Conservation (phyloP, 2,329 filamentous ascomycete species). For the Zelopaecilomyces penicillatus region DNA sequence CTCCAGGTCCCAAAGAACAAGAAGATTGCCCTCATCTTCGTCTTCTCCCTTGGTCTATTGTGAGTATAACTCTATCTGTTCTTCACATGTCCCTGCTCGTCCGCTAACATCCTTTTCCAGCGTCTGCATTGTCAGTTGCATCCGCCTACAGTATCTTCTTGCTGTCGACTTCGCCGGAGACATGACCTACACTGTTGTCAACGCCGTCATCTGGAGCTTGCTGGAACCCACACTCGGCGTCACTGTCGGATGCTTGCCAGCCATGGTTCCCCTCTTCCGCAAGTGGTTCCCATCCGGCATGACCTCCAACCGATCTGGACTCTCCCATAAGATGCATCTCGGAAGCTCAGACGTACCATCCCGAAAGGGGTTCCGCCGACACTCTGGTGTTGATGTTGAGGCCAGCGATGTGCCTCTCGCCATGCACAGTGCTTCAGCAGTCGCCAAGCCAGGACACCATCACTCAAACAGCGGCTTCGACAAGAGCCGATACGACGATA, state of each 20-base stretch:
- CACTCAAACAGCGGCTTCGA: not conserved
- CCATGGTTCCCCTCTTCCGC: not conserved
- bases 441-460: not conserved
- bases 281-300: not conserved
- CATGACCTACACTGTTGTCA: conserved; percentile 1
- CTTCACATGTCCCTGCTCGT: no score
- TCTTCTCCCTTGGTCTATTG: conserved; percentile 24
- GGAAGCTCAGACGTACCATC: not conserved
- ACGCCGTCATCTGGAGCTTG: conserved; percentile 1
- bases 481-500: not conserved
- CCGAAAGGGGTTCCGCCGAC: not conserved
- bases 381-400: not conserved
- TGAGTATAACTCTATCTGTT: conserved; percentile 11
- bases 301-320: not conserved
- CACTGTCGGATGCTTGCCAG: conserved; percentile 1
- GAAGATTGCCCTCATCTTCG: conserved; percentile 19
- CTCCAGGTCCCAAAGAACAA: conserved; percentile 22
- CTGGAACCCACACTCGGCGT: not conserved
- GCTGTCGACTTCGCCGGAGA: conserved; percentile 1
- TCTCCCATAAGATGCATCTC: not conserved
- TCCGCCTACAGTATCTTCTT: conserved; percentile 19
- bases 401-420: not conserved
- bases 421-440: not conserved
- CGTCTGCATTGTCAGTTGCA: conserved; percentile 25
- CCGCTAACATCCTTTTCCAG: conserved; percentile 10